These are phyloP conservation scores for Candida piceae DNA, from an alignment of 805 yeast genomes.

Conservation along the genomic window DNA sequence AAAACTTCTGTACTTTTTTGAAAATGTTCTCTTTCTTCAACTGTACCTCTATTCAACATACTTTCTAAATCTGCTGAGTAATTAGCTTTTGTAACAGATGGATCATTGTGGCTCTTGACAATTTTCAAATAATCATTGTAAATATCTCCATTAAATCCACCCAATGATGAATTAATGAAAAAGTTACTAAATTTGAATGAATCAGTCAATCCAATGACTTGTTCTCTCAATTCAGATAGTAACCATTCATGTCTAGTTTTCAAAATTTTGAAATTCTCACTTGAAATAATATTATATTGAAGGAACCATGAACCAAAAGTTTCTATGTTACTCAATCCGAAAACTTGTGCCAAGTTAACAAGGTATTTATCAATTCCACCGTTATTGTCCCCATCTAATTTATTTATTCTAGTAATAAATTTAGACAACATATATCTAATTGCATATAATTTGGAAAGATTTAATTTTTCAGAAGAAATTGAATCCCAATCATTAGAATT, in stretches of 20 bases:
- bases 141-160: slow-evolving; percentile 75
- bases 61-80: slow-evolving; percentile 39
- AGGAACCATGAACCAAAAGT: slow-evolving; percentile 67
- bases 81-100: slow-evolving; percentile 53
- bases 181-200: slow-evolving; percentile 78
- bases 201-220: slow-evolving; percentile 76
- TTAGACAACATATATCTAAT: slow-evolving; percentile 41
- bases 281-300: slow-evolving; percentile 52
- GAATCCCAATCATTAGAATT: slow-evolving; percentile 40
- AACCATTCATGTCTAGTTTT: slow-evolving; percentile 40
- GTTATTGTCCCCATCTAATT: slow-evolving; percentile 21
- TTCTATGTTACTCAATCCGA: slow-evolving; percentile 63
- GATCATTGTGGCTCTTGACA: slow-evolving; percentile 47
- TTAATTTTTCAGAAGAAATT: slow-evolving; percentile 41
- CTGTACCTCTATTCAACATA: slow-evolving; percentile 34
- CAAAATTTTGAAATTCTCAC: slow-evolving; percentile 39
- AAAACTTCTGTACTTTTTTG: slow-evolving; percentile 21
- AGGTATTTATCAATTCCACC: slow-evolving; percentile 45
- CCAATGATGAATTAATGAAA: slow-evolving; percentile 78
- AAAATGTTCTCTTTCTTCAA: slow-evolving; percentile 30
- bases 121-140: slow-evolving; percentile 68
- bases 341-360: slow-evolving; percentile 51
- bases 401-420: slow-evolving; percentile 31
- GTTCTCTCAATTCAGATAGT: slow-evolving; percentile 51
- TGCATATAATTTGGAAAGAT: slow-evolving; percentile 47